phyloP scores from a whole-genome alignment of 768 basidiomycete species.

The Lentinus tigrinus region DNA sequence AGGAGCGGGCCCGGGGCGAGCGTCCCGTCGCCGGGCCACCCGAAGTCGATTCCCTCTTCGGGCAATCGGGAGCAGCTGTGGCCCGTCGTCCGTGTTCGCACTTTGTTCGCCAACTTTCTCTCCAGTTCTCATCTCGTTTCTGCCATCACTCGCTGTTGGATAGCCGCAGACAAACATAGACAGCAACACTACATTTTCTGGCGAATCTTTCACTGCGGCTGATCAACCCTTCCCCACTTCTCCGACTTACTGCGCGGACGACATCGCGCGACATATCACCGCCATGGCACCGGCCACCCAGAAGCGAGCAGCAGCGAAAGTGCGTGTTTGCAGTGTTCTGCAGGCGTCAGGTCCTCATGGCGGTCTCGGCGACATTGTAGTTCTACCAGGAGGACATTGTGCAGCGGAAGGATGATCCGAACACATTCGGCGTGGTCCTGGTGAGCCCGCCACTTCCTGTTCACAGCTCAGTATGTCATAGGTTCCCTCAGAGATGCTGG shows the following conservation, averaged over 20 bases:
- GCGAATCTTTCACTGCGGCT: background rate
- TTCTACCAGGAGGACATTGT: conserved; percentile 43
- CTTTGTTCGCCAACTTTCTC: background rate
- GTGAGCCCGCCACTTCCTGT: conserved; percentile 37
- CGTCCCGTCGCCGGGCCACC: background rate
- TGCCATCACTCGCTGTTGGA: too few relatives aligned
- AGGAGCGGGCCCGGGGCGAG: too few relatives aligned
- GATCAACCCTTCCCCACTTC: background rate
- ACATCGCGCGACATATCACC: background rate
- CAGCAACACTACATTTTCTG: background rate
- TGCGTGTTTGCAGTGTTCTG: background rate
- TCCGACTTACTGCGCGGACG: background rate
- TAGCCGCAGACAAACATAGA: too few relatives aligned
- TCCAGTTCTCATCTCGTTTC: background rate
- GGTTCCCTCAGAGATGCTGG: conserved; percentile 70
- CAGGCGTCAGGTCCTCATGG: background rate
- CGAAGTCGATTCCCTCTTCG: background rate
- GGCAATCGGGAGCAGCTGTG: background rate
- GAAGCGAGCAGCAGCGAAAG: conserved; percentile 17
- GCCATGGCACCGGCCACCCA: conserved; percentile 11
- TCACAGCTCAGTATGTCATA: background rate
- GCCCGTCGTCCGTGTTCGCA: background rate
- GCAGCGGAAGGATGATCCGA: conserved; percentile 33
- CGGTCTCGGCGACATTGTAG: conserved; percentile 19
- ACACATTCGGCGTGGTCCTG: conserved; percentile 60